Base-by-base conservation (phyloP, 306 rosid genomes). In the Pterocarpus macrocarpus region DNA sequence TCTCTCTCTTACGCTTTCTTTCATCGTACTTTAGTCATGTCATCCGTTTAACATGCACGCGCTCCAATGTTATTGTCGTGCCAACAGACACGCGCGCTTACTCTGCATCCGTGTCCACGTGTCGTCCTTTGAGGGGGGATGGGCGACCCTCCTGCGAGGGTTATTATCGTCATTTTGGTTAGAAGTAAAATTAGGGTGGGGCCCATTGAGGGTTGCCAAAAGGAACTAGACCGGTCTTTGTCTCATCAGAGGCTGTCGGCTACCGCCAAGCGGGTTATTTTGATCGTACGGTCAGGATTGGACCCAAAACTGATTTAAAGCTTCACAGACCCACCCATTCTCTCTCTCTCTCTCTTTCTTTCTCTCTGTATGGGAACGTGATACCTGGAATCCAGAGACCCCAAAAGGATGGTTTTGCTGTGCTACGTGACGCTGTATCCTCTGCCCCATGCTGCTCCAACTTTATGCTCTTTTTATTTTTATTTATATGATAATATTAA, bases 221-320 rank as follows among this genome's bases (percentile, higher is more conserved):
- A 91, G 90, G 91, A 88, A 89, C 94, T 85, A 87, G 94, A 91
- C 97, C 89, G 79, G 97, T 92, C 97, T 53, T 90, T 91, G 91
- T 92, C 94, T 32, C 44, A 90, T 52, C 89, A 80, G 83, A 83
- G 32, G 61, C 56, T 82, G 87, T 86, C 87, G 85, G 83, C 50
- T 83, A 75, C 84, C 80, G 81, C 64, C 86, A 77, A 72, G 70
- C 72, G 85, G 49, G 71, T 28, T 15, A 5, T 8, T 9, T 2
- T 2, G 78, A 90, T 85, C 87, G 78, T 41, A 88, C 94, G 94
- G 87, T 70, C 69, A 41, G 32, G 43, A 87, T 63, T 70, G 4
- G 68, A 66, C 75, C 28, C 64, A 50, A 71, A 83, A 69, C 75
- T 81, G 80, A 73, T 70, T 69, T 58, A 22, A 45, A 71, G 76